Base-by-base conservation (phyloP, 208 protist genomes). In the Leptomonas seymouri region DNA sequence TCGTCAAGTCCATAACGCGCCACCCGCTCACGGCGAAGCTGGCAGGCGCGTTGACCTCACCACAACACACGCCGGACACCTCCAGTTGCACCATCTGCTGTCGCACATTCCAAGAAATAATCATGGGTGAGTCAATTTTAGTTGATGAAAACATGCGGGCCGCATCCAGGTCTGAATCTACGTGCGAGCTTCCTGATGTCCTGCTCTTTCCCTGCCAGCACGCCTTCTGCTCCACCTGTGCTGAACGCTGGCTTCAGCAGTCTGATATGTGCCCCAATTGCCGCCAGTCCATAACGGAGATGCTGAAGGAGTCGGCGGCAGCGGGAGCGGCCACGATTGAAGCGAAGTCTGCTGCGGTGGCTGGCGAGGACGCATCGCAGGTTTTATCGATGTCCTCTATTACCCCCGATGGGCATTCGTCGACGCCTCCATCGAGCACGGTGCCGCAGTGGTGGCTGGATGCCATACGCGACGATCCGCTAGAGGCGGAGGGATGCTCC, bases 161-260 rank as follows among this genome's bases (percentile, higher is more conserved):
- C 20, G 27, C 34, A 9, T 39, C 34, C 34, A 39, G 34, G n/a
- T n/a, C n/a, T 9, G 34, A 3, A 39, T 3, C 34, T 9, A 9
- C 9, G 7, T 3, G 34, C 34, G 34, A 9, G 27, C 23, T 57
- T 18, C 25, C 53, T 2, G 44, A 70, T 25, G 77, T 90, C 20
- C 82, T 78, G 42, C 67, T 80, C n/a, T 81, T 93, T 14, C 87
- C 87, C 41, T 93, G 87, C 65, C 76, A 85, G 16, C 87, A 93
- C 65, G 66, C 85, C 50, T 93, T 90, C 61, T 87, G 86, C 57
- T 64, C 74, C 23, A 21, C 25, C 21, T 93, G 87, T 58, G 54
- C 83, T 34, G n/a, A 78, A 54, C 67, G 73, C 54, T 90, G 84
- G 84, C 62, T 93, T n/a, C 46, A 31, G 18, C 63, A 58, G 31